Base-by-base conservation (phyloP, 2,329 filamentous ascomycete species). In the Pestalotiopsis sp. region DNA sequence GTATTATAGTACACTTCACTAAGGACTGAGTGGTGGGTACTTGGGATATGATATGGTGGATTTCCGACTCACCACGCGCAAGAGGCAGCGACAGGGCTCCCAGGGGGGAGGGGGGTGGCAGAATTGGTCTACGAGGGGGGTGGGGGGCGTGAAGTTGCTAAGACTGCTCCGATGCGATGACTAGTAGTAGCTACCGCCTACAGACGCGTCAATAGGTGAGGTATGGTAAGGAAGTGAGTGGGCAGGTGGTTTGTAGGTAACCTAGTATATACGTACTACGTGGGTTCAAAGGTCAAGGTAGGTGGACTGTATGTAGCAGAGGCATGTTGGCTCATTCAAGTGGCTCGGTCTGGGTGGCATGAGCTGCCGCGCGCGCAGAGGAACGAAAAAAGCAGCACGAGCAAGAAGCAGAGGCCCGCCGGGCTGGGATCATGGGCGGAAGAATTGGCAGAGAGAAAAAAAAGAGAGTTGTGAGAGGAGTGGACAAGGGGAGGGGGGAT, bases 1-100 rank as follows among this genome's bases (percentile, higher is more conserved):
- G 68, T 66, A 70, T 68, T 70, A 70, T 70, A 70, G 59, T 65
- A 70, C 66, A 66, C 36, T 52, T 68, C 63, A 66, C 68, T 70
- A 68, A 65, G 63, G 68, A 66, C 45, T 52, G 27, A 45, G 68
- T 63, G 38, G 68, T 70, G 68, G 66, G 65, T 70, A 68, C 68
- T 57, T 52, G 36, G 41, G 31, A 31, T 57, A 66, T 66, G 65
- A 65, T 68, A 66, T 68, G 66, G 61, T 66, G 66, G 66, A 70
- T 57, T 66, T 68, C 57, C 25, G 41, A 62, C 61, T 52, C 57
- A 38, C 38, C 40, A 27, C n/a, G n/a, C 41, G 20, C 62, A 65
- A 23, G 45, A 20, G 36, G 57, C 58, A 40, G 41, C 66, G 66
- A 67, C 36, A 25, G 27, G 65, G 36, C 36, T 14, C 25, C 31